Evolutionary conservation across 2,329 filamentous ascomycete species (phyloP), one percentile per base, ranked within the genome.

Genomic region (Knufia fluminis): DNA sequence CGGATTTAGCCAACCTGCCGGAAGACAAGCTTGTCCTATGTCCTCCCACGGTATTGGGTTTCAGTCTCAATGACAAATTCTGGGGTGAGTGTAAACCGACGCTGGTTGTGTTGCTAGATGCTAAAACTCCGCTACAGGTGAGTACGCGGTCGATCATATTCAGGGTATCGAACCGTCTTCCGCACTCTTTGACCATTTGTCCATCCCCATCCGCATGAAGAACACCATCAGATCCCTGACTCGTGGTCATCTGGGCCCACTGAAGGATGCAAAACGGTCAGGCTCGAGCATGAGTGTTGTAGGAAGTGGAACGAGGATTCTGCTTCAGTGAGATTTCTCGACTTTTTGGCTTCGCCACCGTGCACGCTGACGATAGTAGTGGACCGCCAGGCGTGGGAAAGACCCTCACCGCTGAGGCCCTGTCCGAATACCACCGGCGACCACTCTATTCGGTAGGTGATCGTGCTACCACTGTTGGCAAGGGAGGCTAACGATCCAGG

Each of bases 381-480:
- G 57, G 57, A 14, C 48, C 48, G 1, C 58, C 58, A 9, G 58
- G 57, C 3, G 46, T 47, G 3, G 82, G 82, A 51, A 86, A 86
- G 64, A 86, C 82, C 1, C 69, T 85, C 38, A 72, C 85, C 6
- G 82, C 82, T 59, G 79, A 85, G 62, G 12, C 26, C 6, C 6
- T 28, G 12, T 28, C 26, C 26, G 26, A 28, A 12, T 12, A 28
- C 26, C 26, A 6, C 26, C 26, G 12, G 6, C 26, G 26, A 28
- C 26, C 26, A 6, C 12, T 28, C 26, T 28, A 28, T 12, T 6
- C 26, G 26, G 26, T 28, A 28, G 26, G n/a, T n/a, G 6, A 28
- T 28, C 26, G 6, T 6, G 6, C 26, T 12, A 6, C 12, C 12
- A 28, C 26, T 6, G 26, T 6, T 28, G 6, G 26, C 6, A 28